Evolutionary conservation across 1,284 basidiomycete species (phyloP), one percentile per base, ranked within the genome.

Genomic region (Mycena citricolor): DNA sequence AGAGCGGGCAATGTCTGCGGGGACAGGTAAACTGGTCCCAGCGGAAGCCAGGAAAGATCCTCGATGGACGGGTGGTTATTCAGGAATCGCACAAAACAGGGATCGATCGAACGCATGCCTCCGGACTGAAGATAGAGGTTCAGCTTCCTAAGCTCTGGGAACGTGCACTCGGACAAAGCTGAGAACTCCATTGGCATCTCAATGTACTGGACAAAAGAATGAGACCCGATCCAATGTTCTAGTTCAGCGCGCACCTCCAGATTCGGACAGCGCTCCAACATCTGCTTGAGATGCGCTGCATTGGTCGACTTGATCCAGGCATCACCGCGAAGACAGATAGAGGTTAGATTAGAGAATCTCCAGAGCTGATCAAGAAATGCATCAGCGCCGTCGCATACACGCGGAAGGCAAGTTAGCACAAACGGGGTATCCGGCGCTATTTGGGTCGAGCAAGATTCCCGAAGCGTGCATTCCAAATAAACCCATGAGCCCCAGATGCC

Each of bases 141-240:
- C 24, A 70, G 51, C 19, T 55, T 47, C 47, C 66, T 68, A n/a
- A 76, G 63, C 8, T 54, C 47, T 0, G 71, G 71, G 40, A 76
- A 65, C 16, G 45, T 52, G 49, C 63, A 62, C 7, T 64, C 58
- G 11, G 57, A 53, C 26, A 74, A 61, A 14, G 60, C 55, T 10
- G 55, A 49, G 39, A 72, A 63, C 50, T 76, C 71, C 49, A 71
- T 59, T 14, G 73, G 73, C 5, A 73, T 54, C 54, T 69, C 64
- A 19, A 74, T 58, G 41, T 63, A 60, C 63, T 69, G 39, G n/a
- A 51, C 34, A 35, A 20, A 29, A 35, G 25, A 10, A 16, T n/a
- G n/a, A n/a, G n/a, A n/a, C n/a, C n/a, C n/a, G n/a, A n/a, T n/a
- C n/a, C n/a, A n/a, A n/a, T n/a, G n/a, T 22, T 25, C 13, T 8